Conservation (phyloP, 495 filamentous ascomycete species). For the Aspergillus hancockii region DNA sequence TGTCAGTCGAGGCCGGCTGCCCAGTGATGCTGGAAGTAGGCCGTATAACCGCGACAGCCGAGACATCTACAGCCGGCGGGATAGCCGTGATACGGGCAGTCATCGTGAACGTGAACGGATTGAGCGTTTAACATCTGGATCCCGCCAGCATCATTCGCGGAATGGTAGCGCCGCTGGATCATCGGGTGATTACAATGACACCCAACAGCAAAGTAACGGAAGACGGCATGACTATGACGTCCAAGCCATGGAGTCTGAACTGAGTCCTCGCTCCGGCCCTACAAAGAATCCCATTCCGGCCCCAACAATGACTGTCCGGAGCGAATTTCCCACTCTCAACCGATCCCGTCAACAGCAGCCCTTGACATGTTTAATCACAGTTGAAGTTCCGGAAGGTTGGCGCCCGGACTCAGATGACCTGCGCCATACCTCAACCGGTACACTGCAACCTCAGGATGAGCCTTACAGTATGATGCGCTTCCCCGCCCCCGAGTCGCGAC, state of each 20-base stretch:
- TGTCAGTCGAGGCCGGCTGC: constrained; percentile 42
- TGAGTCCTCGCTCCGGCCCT: constrained; percentile 66
- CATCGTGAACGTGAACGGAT: constrained; percentile 54
- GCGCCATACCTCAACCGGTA: constrained; percentile 58
- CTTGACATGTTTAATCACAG: constrained; percentile 88
- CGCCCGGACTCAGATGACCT: constrained; percentile 82
- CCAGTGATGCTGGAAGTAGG: constrained; percentile 46
- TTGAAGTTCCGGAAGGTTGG: constrained; percentile 95
- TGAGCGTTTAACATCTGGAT: constrained; percentile 58
- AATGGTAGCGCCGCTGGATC: constrained; percentile 78
- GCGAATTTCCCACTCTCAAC: constrained; percentile 93
- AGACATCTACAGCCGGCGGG: constrained; percentile 49
- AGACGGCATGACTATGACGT: constrained; percentile 93
- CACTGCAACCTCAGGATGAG: constrained; percentile 53
- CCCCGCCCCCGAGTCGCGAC: constrained; percentile 33
- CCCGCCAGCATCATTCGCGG: constrained; percentile 58
- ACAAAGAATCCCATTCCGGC: constrained; percentile 90
- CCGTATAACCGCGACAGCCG: constrained; percentile 34
- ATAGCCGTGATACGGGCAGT: constrained; percentile 57
- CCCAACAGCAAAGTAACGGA: constrained; percentile 43
- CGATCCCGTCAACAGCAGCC: constrained; percentile 93
- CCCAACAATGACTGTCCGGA: constrained; percentile 87
- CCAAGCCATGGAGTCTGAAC: constrained; percentile 89
- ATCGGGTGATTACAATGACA: constrained; percentile 75
- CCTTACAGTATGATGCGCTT: constrained; percentile 33